Percentiles rank a stretch among this genome's conserved stretches.
Evolutionary conservation across 2,329 filamentous ascomycete genomes (phyloP).

Genomic region (Calonectria crousiana): DNA sequence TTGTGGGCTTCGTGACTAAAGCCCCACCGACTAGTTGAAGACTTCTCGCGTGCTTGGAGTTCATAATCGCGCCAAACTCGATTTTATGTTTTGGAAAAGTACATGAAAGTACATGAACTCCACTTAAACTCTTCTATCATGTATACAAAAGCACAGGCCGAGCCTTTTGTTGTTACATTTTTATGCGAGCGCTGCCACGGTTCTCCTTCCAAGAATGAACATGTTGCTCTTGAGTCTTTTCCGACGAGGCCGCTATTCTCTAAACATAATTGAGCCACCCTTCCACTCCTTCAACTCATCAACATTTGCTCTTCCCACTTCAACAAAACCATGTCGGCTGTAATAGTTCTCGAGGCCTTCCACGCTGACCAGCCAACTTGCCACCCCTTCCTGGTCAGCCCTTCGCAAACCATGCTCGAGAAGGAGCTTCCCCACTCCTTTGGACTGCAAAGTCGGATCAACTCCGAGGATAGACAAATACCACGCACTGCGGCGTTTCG

Average conservation of each 20-base stretch:
- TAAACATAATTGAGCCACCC: conserved; percentile 2
- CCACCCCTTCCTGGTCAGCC: not conserved
- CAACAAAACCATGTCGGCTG: not conserved
- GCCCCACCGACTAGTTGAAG: not conserved
- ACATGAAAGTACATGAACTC: not conserved
- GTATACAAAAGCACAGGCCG: not conserved
- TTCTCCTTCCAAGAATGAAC: no score
- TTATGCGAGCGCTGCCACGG: not conserved
- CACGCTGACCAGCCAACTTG: not conserved
- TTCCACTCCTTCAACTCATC: not conserved
- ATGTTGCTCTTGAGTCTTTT: not conserved
- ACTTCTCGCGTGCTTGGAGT: not conserved
- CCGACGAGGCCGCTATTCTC: not conserved
- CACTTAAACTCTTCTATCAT: not conserved
- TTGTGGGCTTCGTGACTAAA: not conserved
- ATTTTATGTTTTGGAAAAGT: not conserved
- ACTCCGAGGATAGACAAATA: not conserved
- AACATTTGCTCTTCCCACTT: not conserved
- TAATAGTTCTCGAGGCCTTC: not conserved
- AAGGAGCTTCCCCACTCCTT: not conserved
- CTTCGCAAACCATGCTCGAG: not conserved
- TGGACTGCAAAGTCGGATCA: not conserved
- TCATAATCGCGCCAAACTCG: not conserved
- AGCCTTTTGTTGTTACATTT: not conserved
- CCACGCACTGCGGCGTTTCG: not conserved